Evolutionary conservation across 495 filamentous ascomycete genomes (phyloP).

Genomic region (Neurospora sp.): DNA sequence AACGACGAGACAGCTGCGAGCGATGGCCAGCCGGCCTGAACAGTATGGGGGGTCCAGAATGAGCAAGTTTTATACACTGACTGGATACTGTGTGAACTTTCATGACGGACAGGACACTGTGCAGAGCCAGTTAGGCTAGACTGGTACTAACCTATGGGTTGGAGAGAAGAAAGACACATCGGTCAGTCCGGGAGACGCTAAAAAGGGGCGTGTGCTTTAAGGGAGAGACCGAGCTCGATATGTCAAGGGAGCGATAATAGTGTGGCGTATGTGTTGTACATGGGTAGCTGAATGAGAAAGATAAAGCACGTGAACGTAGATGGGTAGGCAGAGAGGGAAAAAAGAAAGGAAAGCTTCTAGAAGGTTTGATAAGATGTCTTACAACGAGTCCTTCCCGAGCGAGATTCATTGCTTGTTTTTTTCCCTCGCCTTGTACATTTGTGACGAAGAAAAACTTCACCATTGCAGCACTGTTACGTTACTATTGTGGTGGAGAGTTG

Average conservation of each 20-base stretch:
- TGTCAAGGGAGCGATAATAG: not conserved
- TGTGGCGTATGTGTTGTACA: not conserved
- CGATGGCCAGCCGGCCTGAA: not conserved
- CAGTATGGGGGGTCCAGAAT: not conserved
- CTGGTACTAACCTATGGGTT: not conserved
- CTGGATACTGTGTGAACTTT: not conserved
- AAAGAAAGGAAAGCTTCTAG: not conserved
- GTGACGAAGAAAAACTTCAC: not conserved
- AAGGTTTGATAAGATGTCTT: not conserved
- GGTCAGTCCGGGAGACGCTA: not conserved
- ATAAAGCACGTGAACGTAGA: not conserved
- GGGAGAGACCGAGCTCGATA: not conserved
- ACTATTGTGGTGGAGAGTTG: not conserved
- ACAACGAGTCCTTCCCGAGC: not conserved
- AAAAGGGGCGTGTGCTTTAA: not conserved
- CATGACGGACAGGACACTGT: not conserved
- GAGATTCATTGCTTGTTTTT: not conserved
- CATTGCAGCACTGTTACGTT: not conserved
- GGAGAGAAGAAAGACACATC: not conserved
- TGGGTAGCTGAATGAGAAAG: not conserved
- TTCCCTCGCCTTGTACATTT: not conserved
- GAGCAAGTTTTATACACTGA: not conserved
- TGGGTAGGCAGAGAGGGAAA: not conserved
- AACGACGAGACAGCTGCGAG: not conserved
- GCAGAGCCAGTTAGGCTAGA: not conserved